phyloP scores from a whole-genome alignment of 257 asterid species.

The Plantago elongata region DNA sequence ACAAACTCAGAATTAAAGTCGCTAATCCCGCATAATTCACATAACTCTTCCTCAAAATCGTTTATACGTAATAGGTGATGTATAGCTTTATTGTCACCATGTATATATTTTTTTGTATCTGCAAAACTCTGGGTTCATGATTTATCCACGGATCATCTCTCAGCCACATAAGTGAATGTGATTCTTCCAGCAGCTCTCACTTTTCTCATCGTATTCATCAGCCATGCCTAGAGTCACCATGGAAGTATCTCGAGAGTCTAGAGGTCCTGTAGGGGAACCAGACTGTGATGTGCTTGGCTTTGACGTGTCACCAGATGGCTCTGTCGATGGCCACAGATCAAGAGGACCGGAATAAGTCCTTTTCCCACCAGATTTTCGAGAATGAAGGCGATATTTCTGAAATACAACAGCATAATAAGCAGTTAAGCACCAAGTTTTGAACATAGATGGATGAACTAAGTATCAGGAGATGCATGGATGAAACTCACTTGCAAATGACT shows the following conservation, averaged over 20 bases:
- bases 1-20: constrained; percentile 13
- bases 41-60: constrained; percentile 36
- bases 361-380: constrained; percentile 35
- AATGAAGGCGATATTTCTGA: constrained; percentile 86
- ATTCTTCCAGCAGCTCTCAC: constrained; percentile 35
- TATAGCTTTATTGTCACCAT: constrained; percentile 20
- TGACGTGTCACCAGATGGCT: constrained; percentile 21
- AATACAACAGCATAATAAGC: constrained; percentile 6
- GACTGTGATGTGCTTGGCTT: constrained; percentile 27
- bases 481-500: constrained; percentile 79
- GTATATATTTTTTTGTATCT: constrained; percentile 23
- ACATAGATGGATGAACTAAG: background rate
- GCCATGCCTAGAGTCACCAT: constrained; percentile 31
- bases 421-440: background rate
- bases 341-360: constrained; percentile 24
- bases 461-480: background rate
- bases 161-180: constrained; percentile 18
- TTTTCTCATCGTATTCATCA: constrained; percentile 47
- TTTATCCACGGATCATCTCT: constrained; percentile 14
- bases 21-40: constrained; percentile 61
- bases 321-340: constrained; percentile 31
- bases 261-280: constrained; percentile 59
- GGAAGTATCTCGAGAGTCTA: constrained; percentile 38
- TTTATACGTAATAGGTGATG: constrained; percentile 21
- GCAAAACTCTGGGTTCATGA: constrained; percentile 42